Base-by-base conservation (phyloP, 208 protist species). In the Trypanosoma congolense region DNA sequence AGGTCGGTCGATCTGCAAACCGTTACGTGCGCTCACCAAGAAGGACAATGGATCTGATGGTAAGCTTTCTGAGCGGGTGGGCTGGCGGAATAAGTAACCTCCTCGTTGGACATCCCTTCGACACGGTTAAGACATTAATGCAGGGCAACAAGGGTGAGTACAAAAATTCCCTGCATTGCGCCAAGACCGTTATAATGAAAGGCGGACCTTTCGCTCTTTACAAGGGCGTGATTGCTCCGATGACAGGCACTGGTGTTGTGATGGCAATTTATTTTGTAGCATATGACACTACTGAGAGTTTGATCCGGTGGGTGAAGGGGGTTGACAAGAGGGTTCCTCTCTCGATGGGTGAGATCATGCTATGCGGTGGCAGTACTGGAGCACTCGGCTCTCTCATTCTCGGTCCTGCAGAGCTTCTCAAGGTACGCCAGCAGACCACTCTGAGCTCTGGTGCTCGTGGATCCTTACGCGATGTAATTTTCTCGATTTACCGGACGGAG, bases 101-200 rank as follows among this genome's bases (percentile, higher is more conserved):
- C 4, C 26, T 75, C 3, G 68, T 68, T 12, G 68, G 63, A 21
- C 63, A 78, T 52, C 77, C 77, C 21, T 75, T 80, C 36, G 77
- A 84, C 61, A 80, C 77, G 9, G 62, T 84, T 18, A 84, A 84
- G 46, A 76, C 70, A 8, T 49, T 75, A 2, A 61, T 80, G 70
- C 77, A 84, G 45, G 42, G 65, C 48, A 56, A 40, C 19, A 55
- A 44, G n/a, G 48, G 47, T 0, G 18, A 30, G 26, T 66, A 65
- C 55, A 21, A 8, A 14, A 63, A 41, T 35, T 42, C 50, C n/a
- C 4, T 60, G 4, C 35, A 54, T 29, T 70, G 56, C 19, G 44
- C 43, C 19, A n/a, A 6, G n/a, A 22, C 19, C 6, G 36, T 76
- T 30, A 22, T 64, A 10, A 43, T 35, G 22, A 49, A 51, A 24